phyloP scores from a whole-genome alignment of 179 eudicot species.

The Kewa caespitosa region DNA sequence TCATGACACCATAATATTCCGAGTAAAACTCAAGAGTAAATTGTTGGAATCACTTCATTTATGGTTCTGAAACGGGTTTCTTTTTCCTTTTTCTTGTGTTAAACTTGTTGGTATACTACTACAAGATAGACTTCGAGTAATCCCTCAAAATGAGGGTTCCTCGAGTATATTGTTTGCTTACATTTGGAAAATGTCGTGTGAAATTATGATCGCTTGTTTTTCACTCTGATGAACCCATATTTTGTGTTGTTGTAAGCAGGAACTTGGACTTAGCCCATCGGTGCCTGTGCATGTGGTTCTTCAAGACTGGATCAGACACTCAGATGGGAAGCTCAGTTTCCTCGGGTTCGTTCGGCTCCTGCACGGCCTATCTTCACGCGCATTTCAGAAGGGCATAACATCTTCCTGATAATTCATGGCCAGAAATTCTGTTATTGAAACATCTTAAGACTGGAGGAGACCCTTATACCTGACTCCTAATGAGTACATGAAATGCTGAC shows the following conservation, averaged over 20 bases:
- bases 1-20: no score
- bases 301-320: constrained; percentile 82
- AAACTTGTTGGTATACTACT: no score
- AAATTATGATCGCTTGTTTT: no score
- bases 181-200: no score
- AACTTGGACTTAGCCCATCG: constrained; percentile 82
- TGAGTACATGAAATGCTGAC: constrained; percentile 14
- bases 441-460: constrained; percentile 25
- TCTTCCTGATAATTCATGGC: not conserved
- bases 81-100: no score
- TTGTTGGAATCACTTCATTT: no score
- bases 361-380: constrained; percentile 69
- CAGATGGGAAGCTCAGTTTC: constrained; percentile 85
- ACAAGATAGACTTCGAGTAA: no score
- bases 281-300: constrained; percentile 86
- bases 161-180: no score
- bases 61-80: not conserved
- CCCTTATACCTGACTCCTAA: constrained; percentile 13
- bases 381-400: constrained; percentile 69
- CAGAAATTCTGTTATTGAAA: constrained; percentile 5
- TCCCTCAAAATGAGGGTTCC: no score
- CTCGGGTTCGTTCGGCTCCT: constrained; percentile 78
- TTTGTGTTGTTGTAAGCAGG: constrained; percentile 34
- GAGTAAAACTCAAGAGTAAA: no score
- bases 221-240: no score